phyloP scores from a whole-genome alignment of 805 yeast genomes.

The Myxozyma mucilagina region DNA sequence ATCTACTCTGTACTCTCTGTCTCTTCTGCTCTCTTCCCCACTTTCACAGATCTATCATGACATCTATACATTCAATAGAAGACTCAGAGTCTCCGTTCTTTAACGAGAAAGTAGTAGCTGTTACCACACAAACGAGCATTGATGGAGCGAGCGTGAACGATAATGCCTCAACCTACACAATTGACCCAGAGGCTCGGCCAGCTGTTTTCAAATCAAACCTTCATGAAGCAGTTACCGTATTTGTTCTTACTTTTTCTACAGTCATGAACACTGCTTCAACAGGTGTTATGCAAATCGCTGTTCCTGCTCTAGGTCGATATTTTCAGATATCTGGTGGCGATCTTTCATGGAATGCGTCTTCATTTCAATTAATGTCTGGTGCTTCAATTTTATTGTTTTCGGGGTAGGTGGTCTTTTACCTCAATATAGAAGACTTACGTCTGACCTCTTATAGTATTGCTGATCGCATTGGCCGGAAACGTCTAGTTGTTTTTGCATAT shows the following conservation, averaged over 20 bases:
- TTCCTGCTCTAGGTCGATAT: slow-evolving; percentile 42
- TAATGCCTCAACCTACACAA: neutral
- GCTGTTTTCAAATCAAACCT: slow-evolving; percentile 39
- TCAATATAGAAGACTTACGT: neutral
- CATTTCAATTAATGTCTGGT: slow-evolving; percentile 48
- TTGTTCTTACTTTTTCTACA: slow-evolving; percentile 44
- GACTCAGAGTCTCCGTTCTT: neutral
- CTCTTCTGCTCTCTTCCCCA: neutral
- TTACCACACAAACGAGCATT: neutral
- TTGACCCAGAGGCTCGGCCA: slow-evolving; percentile 40
- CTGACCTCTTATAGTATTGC: slow-evolving; percentile 40
- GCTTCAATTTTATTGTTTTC: slow-evolving; percentile 49
- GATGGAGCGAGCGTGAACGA: neutral
- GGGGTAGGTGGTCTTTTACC: slow-evolving; percentile 24
- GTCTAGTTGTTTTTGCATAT: slow-evolving; percentile 44
- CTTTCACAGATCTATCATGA: neutral
- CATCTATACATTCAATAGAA: neutral
- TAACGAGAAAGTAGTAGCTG: neutral
- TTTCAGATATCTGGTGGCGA: slow-evolving; percentile 46
- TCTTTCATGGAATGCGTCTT: slow-evolving; percentile 48
- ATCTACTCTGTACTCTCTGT: neutral
- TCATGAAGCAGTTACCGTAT: slow-evolving; percentile 43
- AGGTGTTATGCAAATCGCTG: slow-evolving; percentile 44
- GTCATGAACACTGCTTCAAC: slow-evolving; percentile 46
- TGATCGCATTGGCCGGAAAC: slow-evolving; percentile 50